phyloP scores from a whole-genome alignment of 192 early-diverging fungal species.

The Podila epicladia region DNA sequence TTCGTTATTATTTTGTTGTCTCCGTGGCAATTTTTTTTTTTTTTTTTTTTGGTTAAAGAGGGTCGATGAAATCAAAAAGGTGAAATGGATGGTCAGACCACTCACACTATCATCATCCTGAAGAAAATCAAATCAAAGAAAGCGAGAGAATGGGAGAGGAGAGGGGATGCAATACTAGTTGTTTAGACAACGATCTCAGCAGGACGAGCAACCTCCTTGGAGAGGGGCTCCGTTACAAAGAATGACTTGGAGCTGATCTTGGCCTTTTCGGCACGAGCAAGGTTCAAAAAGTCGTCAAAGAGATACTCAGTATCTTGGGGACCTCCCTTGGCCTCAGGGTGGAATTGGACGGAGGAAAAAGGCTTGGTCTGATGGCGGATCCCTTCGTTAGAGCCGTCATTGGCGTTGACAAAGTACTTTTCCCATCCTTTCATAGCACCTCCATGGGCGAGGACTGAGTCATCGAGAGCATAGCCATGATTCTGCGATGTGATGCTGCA shows the following conservation, averaged over 20 bases:
- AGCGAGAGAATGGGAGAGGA: neutral
- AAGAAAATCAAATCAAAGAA: slow-evolving; percentile 4
- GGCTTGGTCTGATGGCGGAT: slow-evolving; percentile 80
- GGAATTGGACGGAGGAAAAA: slow-evolving; percentile 92
- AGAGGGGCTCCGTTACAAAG: slow-evolving; percentile 27
- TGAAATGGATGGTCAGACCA: slow-evolving; percentile 7
- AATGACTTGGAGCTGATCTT: slow-evolving; percentile 40
- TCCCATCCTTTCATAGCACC: slow-evolving; percentile 87
- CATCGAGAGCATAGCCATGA: slow-evolving; percentile 91
- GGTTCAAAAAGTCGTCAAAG: slow-evolving; percentile 82
- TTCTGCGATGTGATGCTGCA: slow-evolving; percentile 97
- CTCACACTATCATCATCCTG: neutral
- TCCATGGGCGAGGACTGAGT: slow-evolving; percentile 70
- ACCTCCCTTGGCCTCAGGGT: slow-evolving; percentile 95
- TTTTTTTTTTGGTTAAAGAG: neutral
- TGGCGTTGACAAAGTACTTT: slow-evolving; percentile 93
- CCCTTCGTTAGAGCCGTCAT: slow-evolving; percentile 96
- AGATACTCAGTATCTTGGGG: slow-evolving; percentile 93
- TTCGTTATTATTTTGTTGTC: neutral
- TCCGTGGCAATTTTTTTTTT: neutral
- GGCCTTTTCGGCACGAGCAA: slow-evolving; percentile 71
- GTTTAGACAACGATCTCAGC: slow-evolving; percentile 32
- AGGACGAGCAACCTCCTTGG: slow-evolving; percentile 23
- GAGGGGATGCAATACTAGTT: neutral
- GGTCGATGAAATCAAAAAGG: slow-evolving; percentile 8